A percentile compares a stretch with the other conserved stretches of the same genome.
Conservation (phyloP, 257 asterid genomes). For the Apocynum venetum region DNA sequence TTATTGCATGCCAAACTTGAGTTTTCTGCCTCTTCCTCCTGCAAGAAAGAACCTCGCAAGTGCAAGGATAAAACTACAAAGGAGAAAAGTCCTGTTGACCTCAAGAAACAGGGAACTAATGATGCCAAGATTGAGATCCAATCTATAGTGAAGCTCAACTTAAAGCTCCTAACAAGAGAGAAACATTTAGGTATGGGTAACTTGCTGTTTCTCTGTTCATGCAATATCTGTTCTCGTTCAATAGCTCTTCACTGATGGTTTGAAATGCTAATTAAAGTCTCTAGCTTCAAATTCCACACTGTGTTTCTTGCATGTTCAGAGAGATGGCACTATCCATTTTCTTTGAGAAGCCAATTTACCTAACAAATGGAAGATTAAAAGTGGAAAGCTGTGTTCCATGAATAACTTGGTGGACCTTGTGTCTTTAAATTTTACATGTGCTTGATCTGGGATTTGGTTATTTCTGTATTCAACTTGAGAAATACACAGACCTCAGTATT, state of each 20-base stretch:
- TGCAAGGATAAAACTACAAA: constrained; percentile 30
- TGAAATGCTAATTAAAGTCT: background rate
- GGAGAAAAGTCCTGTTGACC: constrained; percentile 25
- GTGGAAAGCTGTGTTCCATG: background rate
- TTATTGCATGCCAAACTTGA: constrained; percentile 17
- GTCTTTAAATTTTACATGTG: background rate
- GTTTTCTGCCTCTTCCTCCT: constrained; percentile 27
- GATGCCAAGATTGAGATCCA: constrained; percentile 72
- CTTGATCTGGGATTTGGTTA: background rate
- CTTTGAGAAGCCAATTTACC: background rate
- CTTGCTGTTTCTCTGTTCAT: background rate
- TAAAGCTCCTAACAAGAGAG: constrained; percentile 46
- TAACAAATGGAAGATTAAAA: background rate
- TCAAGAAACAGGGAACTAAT: constrained; percentile 20
- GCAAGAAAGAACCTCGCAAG: constrained; percentile 24
- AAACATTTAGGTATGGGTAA: constrained; percentile 50
- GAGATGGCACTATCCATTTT: too few species aligned
- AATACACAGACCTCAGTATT: too few species aligned
- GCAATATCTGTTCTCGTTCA: background rate
- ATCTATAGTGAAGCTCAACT: constrained; percentile 72
- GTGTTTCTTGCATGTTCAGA: background rate
- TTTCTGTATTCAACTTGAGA: too few species aligned
- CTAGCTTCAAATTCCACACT: background rate
- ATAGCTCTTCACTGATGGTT: background rate
- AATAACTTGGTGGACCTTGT: background rate